Percentiles rank a stretch among this genome's conserved stretches.
Evolutionary conservation across 108 stramenopile species (phyloP).

Genomic region (Cyclotella atomus): DNA sequence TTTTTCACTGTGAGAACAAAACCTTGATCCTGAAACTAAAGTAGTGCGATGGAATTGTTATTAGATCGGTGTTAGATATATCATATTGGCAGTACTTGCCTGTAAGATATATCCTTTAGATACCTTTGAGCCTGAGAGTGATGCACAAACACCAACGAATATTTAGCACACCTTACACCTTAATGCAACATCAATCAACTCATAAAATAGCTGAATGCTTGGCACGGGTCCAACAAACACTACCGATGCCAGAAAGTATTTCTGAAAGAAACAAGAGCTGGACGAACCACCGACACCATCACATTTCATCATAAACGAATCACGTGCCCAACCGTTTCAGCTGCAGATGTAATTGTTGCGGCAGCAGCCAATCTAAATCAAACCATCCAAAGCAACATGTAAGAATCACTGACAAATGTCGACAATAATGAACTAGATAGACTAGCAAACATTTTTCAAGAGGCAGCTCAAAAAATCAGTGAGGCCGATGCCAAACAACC

Average conservation of each 20-base stretch:
- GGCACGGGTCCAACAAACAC: too few species aligned
- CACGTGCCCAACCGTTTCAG: not conserved
- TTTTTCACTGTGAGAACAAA: too few species aligned
- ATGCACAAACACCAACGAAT: too few species aligned
- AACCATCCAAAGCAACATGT: not conserved
- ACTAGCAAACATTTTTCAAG: not conserved
- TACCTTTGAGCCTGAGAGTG: too few species aligned
- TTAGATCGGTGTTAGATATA: too few species aligned
- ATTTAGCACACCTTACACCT: too few species aligned
- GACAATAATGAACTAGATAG: not conserved
- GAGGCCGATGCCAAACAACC: not conserved
- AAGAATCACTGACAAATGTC: not conserved
- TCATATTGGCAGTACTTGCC: not conserved
- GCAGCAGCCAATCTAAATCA: not conserved
- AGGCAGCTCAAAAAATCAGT: not conserved
- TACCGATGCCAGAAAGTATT: slow-evolving; percentile 26
- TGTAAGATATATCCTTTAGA: not conserved
- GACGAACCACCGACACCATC: slow-evolving; percentile 3
- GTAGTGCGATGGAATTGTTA: too few species aligned
- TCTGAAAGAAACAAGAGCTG: not conserved
- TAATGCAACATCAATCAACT: too few species aligned
- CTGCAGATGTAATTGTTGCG: not conserved
- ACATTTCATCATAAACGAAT: not conserved
- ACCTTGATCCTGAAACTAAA: too few species aligned
- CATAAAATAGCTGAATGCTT: too few species aligned